Conservation (phyloP, 768 basidiomycete genomes). For the Trametes gibbosa region DNA sequence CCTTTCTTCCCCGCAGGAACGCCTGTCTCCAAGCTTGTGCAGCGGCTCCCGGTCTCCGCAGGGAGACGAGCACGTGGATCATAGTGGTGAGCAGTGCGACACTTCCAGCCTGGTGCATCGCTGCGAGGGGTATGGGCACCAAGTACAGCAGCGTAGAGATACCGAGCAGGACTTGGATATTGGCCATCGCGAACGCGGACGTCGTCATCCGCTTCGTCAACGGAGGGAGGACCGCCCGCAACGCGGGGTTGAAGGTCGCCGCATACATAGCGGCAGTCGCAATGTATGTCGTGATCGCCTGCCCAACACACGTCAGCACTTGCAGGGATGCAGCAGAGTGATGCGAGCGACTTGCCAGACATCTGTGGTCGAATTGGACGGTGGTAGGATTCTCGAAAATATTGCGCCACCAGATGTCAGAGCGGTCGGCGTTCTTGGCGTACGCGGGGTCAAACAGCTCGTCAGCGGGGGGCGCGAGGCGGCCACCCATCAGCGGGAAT, state of each 20-base stretch:
- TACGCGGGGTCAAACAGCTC: conserved; percentile 82
- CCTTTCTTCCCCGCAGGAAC: conserved; percentile 13
- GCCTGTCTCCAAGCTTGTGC: conserved; percentile 60
- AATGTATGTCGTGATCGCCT: conserved; percentile 87
- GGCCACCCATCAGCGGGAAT: conserved; percentile 94
- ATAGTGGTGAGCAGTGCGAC: conserved; percentile 82
- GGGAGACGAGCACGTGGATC: conserved; percentile 68
- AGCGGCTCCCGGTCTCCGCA: conserved; percentile 67
- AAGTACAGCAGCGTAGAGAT: conserved; percentile 86
- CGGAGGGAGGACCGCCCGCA: conserved; percentile 56
- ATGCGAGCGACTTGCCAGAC: conserved; percentile 59
- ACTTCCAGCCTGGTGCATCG: conserved; percentile 94
- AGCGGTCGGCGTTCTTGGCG: conserved; percentile 62
- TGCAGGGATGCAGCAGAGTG: neutral
- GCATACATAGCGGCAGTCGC: conserved; percentile 63
- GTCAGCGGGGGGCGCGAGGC: conserved; percentile 72
- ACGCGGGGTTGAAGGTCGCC: conserved; percentile 49
- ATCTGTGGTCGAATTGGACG: conserved; percentile 94
- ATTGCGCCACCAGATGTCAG: conserved; percentile 94
- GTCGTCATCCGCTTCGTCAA: conserved; percentile 49
- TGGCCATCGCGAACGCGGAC: conserved; percentile 74
- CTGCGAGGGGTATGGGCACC: conserved; percentile 89
- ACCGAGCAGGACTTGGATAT: conserved; percentile 76
- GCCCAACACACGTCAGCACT: neutral
- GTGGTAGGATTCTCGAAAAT: conserved; percentile 97